Conservation (phyloP, 768 basidiomycete species). For the Leccinum olivaceopallidum region DNA sequence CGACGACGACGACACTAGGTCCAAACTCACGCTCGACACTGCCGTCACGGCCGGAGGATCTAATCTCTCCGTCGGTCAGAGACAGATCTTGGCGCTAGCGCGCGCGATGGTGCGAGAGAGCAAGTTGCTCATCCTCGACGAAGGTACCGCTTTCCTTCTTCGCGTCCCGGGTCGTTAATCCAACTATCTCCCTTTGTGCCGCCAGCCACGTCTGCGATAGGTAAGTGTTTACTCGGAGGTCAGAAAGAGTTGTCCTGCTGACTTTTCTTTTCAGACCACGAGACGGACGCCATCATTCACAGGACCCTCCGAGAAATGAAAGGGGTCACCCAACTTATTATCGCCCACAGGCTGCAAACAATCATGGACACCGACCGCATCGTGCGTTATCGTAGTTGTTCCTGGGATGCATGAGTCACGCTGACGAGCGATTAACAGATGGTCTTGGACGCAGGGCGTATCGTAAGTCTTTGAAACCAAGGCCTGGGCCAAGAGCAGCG, state of each 20-base stretch:
- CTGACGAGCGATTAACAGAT: neutral
- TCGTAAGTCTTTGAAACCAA: slow-evolving; percentile 1
- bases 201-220: slow-evolving; percentile 15
- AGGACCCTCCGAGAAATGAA: slow-evolving; percentile 7
- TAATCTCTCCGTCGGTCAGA: slow-evolving; percentile 44
- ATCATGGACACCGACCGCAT: slow-evolving; percentile 15
- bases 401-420: neutral
- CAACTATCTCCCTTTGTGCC: no score
- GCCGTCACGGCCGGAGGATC: slow-evolving; percentile 38
- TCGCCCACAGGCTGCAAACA: slow-evolving; percentile 9
- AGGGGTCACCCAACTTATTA: slow-evolving; percentile 10
- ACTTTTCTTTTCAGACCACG: slow-evolving; percentile 1
- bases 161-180: neutral
- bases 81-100: slow-evolving; percentile 49
- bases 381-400: neutral
- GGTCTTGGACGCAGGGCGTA: slow-evolving; percentile 12
- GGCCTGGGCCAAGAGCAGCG: neutral
- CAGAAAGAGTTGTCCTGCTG: neutral
- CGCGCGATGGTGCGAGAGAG: slow-evolving; percentile 41
- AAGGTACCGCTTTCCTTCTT: slow-evolving; percentile 24
- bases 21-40: slow-evolving; percentile 43
- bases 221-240: neutral
- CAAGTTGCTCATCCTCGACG: slow-evolving; percentile 48
- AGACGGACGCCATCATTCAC: slow-evolving; percentile 12
- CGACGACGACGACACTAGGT: neutral